Conservation (phyloP, 768 basidiomycete species). For the Suillus clintonianus region DNA sequence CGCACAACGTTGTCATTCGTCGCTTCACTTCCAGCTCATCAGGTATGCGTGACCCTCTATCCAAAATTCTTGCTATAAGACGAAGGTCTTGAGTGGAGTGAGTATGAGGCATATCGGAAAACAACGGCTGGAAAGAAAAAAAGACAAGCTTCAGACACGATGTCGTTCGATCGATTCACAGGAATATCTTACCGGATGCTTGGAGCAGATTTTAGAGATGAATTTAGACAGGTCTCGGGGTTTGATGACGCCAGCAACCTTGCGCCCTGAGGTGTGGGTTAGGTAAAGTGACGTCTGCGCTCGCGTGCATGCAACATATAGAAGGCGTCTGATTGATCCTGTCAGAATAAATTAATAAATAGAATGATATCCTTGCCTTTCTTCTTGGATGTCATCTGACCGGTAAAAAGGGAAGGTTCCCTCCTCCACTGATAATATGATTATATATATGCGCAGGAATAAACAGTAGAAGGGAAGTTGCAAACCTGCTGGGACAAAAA, state of each 20-base stretch:
- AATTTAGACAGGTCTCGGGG: constrained; percentile 59
- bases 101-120: constrained; percentile 46
- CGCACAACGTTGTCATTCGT: constrained; percentile 50
- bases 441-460: neutral
- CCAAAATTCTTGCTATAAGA: constrained; percentile 57
- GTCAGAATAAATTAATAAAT: neutral
- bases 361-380: constrained; percentile 49
- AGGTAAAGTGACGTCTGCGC: constrained; percentile 74
- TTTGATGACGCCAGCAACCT: constrained; percentile 56
- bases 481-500: constrained; percentile 73
- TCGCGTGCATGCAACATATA: constrained; percentile 89
- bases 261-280: constrained; percentile 48
- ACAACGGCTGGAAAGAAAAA: constrained; percentile 32
- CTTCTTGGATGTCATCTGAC: constrained; percentile 77
- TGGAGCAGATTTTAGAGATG: constrained; percentile 43
- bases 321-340: constrained; percentile 56
- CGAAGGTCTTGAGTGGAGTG: constrained; percentile 45
- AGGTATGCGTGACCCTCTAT: constrained; percentile 37
- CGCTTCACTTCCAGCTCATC: constrained; percentile 43
- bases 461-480: constrained; percentile 4
- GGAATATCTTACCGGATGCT: constrained; percentile 40
- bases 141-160: neutral
- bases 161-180: constrained; percentile 19
- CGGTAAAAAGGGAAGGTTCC: constrained; percentile 78
- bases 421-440: constrained; percentile 52